A percentile compares a stretch with the other conserved stretches of the same genome.
phyloP scores from a whole-genome alignment of 2,329 filamentous ascomycete species.

The Pezicula carpinea region DNA sequence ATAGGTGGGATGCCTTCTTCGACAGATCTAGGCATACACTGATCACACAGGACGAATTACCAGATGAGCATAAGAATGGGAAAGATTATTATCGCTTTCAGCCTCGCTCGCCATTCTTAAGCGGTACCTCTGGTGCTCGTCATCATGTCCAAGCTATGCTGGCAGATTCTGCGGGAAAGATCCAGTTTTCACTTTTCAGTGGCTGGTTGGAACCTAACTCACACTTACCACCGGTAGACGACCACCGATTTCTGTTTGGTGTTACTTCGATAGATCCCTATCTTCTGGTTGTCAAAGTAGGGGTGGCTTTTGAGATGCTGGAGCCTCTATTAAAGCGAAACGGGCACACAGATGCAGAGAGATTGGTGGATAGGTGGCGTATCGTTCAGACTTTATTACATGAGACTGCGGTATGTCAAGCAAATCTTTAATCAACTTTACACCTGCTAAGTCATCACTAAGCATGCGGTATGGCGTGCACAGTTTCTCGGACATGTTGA shows the following conservation, averaged over 20 bases:
- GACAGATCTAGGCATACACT: not conserved
- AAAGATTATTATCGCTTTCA: not conserved
- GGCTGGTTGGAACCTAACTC: too few species aligned
- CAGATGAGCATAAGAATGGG: not conserved
- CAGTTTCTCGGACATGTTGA: too few species aligned
- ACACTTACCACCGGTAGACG: too few species aligned
- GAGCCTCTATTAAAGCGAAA: not conserved
- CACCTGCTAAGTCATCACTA: not conserved
- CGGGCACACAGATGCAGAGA: not conserved
- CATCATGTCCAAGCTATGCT: not conserved
- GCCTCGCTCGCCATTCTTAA: not conserved
- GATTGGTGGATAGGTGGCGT: not conserved
- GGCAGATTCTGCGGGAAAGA: not conserved
- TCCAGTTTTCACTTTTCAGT: too few species aligned
- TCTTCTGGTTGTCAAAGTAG: not conserved
- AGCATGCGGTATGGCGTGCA: not conserved
- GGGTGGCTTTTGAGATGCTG: not conserved
- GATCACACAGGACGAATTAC: not conserved
- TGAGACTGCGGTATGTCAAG: not conserved
- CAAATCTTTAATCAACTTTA: too few species aligned
- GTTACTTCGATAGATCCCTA: not conserved
- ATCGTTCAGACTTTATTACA: not conserved
- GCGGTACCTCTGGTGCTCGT: too few species aligned
- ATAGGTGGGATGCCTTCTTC: not conserved
- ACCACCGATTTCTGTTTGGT: not conserved